Base-by-base conservation (phyloP, 306 rosid species). In the Cyamopsis tetragonoloba region DNA sequence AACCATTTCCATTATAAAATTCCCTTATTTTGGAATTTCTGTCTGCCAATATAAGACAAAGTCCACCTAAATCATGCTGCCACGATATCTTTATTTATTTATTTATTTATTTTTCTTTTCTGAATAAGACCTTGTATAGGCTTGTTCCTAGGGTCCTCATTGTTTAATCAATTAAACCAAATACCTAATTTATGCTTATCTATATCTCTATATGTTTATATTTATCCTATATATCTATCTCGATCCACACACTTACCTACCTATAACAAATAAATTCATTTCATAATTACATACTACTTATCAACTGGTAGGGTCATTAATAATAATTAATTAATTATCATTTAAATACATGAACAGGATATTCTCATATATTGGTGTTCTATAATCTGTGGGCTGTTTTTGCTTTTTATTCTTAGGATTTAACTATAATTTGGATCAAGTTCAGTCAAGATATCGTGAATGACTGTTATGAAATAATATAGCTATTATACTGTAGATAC, bases 31-130 rank as follows among this genome's bases (percentile, higher is more conserved):
- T 81, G 65, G 88, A 83, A 79, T 88, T 79, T 83, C 72, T 88
- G 91, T 81, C 87, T 68, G 72, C 88, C 82, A 79, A 66, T 60
- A 15, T 60, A 15, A 49, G 43, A 26, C 78, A 60, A 77, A 85
- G 81, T 87, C 86, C 81, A 79, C 85, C 74, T 31, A 43, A 59
- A 44, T 60, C 49, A 66, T 43, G 31, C 57, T n/a, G 2, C 18
- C 24, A 30, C n/a, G n/a, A n/a, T n/a, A n/a, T n/a, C n/a, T n/a
- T n/a, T 49, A 43, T 5, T 37, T 37, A 1, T n/a, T n/a, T 57
- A 4, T 13, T 7, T 4, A 14, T 22, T 12, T 46, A 31, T 71
- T 27, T 15, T 17, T 28, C 19, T 2, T 27, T 13, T 0, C 35
- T 18, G 14, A 13, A 37, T 7, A 14, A 19, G 14, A 37, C 22